Evolutionary conservation across 75 land plant species (phyloP), one percentile per base, ranked within the genome.

Genomic region (Cupressus sempervirens): DNA sequence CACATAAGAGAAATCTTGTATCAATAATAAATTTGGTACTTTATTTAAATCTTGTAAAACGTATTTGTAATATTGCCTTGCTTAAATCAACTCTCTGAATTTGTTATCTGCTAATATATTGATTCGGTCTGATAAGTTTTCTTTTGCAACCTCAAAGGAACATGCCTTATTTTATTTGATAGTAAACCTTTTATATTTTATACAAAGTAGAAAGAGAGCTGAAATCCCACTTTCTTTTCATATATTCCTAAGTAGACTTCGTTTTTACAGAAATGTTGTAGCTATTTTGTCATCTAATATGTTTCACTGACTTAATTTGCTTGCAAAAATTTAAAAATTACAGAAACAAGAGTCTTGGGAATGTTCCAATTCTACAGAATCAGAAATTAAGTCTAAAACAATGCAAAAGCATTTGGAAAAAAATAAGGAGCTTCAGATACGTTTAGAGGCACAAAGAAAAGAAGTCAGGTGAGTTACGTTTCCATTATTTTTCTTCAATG

Each of bases 391-490:
- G 74, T 84, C 67, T 84, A 79, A 12, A 58, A 56, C 26, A 16
- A 56, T 56, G 4, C 18, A 56, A 56, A 56, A 23, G 62, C 87
- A 87, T 75, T 84, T 73, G 83, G 32, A 29, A 87, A 84, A 52
- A 76, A 50, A 4, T 70, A 29, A 38, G 83, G 87, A 76, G 7
- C 88, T 85, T 79, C 50, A 85, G 89, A 43, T 54, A 34, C 36
- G 87, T 40, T 32, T 92, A 45, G 83, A 87, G 80, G 68, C 68
- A 45, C 93, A 90, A 83, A 90, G 87, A 74, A 88, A 74, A 46
- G 91, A 92, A 82, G 67, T 92, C 67, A 70, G 84, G 93, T 92
- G 82, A 84, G 84, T 76, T 20, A 41, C 45, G 23, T 76, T 76
- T 76, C 15, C 29, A 76, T 41, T 45, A 45, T 45, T 5, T 4